Conservation (phyloP, 768 basidiomycete species). For the Leccinellum luteum region DNA sequence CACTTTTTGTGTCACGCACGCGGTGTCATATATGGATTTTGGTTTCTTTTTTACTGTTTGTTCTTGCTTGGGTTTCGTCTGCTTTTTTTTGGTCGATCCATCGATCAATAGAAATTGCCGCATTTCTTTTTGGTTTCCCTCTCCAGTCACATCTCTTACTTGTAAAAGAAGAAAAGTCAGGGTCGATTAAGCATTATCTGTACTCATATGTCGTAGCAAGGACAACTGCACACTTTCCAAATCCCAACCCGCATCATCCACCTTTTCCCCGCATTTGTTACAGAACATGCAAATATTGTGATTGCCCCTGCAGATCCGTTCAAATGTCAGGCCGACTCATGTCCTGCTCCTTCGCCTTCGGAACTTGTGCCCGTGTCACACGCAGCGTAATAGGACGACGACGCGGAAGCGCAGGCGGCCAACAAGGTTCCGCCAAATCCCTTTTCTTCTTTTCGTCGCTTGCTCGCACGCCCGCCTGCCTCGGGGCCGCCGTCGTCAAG, state of each 20-base stretch:
- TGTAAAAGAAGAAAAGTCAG: constrained; percentile 20
- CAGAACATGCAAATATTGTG: constrained; percentile 36
- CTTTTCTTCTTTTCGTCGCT: constrained; percentile 52
- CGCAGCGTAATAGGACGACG: constrained; percentile 21
- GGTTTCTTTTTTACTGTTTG: constrained; percentile 19
- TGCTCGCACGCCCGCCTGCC: constrained; percentile 41
- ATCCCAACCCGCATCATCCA: constrained; percentile 18
- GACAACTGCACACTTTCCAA: constrained; percentile 17
- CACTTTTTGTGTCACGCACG: constrained; percentile 9
- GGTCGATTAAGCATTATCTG: constrained; percentile 35
- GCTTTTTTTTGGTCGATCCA: constrained; percentile 24
- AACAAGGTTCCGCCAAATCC: constrained; percentile 77
- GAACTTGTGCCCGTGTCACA: constrained; percentile 33
- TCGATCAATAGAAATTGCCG: constrained; percentile 28
- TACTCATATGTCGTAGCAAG: constrained; percentile 31
- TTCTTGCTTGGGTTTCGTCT: constrained; percentile 20
- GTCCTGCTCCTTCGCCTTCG: constrained; percentile 26
- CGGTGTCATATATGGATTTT: constrained; percentile 25
- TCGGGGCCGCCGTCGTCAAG: constrained; percentile 37
- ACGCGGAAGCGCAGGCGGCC: constrained; percentile 35
- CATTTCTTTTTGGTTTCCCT: constrained; percentile 15
- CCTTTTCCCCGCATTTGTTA: constrained; percentile 41
- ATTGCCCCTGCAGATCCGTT: constrained; percentile 51
- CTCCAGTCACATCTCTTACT: constrained; percentile 12
- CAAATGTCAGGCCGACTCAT: constrained; percentile 42